Evolutionary conservation across 2,329 filamentous ascomycete genomes (phyloP), one percentile per base, ranked within the genome.

Genomic region (Arthrobotrys conoides): DNA sequence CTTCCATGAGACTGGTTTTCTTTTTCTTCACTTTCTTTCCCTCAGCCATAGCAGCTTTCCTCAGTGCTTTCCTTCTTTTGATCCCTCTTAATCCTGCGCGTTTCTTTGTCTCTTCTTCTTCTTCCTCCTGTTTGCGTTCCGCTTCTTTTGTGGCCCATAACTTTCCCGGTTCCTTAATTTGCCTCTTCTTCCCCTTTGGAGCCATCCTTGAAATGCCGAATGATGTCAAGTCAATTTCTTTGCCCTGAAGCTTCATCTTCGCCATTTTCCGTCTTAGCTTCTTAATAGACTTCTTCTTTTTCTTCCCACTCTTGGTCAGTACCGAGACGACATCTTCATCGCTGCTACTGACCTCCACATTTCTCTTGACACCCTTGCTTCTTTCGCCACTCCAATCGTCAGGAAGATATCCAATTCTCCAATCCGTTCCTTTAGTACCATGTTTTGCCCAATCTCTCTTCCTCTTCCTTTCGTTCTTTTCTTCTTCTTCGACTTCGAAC

Each of bases 231-330:
- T 38, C 46, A 6, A 36, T 27, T 16, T 36, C 24, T 9, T 55
- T 51, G 16, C 6, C 27, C 27, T 41, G 12, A 12, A 66, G 38
- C n/a, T 24, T 27, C 51, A 73, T 57, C 18, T 59, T 49, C 14
- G 44, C 36, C 41, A 73, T 49, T 0, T 49, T 51, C n/a, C 12
- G 38, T 10, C 48, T 66, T 36, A 67, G 24, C 2, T 36, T 49
- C 16, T 61, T 55, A 9, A 73, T 16, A 4, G 38, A 41, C 24
- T 33, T 12, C 14, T 22, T 66, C 49, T 53, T 51, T 16, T 51
- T 61, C 22, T 41, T 53, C 20, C 57, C 61, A 22, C 33, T 57
- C 18, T 63, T 46, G 8, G 46, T 8, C 41, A 16, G 46, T 16
- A n/a, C 9, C 12, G n/a, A 0, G 6, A 64, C 24, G 5, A 24